Evolutionary conservation across 495 filamentous ascomycete species (phyloP), one percentile per base, ranked within the genome.

Genomic region (Penicillium longicatenatum): DNA sequence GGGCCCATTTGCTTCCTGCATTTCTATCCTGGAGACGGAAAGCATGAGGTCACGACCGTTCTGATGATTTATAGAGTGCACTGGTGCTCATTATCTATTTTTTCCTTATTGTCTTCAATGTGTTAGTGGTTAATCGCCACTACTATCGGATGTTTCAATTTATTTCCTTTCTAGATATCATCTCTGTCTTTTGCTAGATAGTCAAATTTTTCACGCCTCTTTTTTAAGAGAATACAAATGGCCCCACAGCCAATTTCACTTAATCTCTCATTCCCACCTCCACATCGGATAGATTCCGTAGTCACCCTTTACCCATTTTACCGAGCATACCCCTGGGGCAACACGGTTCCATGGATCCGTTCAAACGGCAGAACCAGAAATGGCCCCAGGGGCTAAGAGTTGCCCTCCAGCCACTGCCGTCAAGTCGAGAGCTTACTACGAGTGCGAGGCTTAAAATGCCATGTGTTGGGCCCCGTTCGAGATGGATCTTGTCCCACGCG

Each of bases 1-100:
- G 49, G 37, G 55, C 55, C 35, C 45, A 45, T 50, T 54, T 64
- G 54, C 58, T 55, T 64, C 31, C 21, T 52, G 48, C 29, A 45
- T 44, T 58, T 64, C 62, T 54, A 64, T 61, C 62, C 62, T 64
- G 62, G 62, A 54, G 62, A 64, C 54, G 62, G 58, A 64, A 61
- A 54, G 58, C 51, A 48, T 37, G 47, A 53, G 60, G 29, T 52
- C 19, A 29, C 45, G 24, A 58, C 19, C 19, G 55, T 50, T 51
- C 61, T 54, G 30, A 60, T 60, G 33, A 54, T 48, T 51, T 48
- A 37, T 61, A 58, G 62, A 64, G 53, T 57, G 53, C 50, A 31
- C 50, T 58, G 62, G 58, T 58, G 22, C 58, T 58, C 54, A 61
- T 53, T 57, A 48, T 57, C 43, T 48, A 58, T 52, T 54, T 46